A percentile compares a stretch with the other conserved stretches of the same genome.
These are phyloP conservation scores for Andrographis paniculata DNA, from an alignment of 305 asterid genomes.

Conservation along the genomic window DNA sequence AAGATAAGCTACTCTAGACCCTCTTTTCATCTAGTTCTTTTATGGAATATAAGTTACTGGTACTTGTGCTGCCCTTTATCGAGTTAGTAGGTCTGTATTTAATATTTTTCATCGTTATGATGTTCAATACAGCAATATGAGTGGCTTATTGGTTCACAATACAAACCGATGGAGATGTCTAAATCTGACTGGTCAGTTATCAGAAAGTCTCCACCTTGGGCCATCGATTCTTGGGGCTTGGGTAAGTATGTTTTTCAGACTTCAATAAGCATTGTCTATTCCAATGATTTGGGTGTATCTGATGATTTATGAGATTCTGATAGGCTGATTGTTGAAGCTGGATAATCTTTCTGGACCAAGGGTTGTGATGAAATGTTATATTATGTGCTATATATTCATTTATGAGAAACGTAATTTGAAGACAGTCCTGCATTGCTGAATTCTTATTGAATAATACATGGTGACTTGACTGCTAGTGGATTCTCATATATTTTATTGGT, in stretches of 20 bases:
- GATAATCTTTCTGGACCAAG: constrained; percentile 11
- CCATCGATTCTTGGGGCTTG: constrained; percentile 97
- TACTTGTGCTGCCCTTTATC: constrained; percentile 5
- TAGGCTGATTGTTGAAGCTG: constrained; percentile 15
- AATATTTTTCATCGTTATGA: constrained; percentile 11
- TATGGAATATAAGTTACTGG: too few species aligned
- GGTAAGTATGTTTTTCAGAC: constrained; percentile 45
- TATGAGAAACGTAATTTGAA: constrained; percentile 8
- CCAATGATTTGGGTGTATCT: neutral
- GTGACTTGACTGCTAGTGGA: too few species aligned
- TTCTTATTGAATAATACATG: too few species aligned
- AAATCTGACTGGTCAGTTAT: constrained; percentile 87
- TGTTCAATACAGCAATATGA: constrained; percentile 79
- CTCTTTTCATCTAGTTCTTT: too few species aligned
- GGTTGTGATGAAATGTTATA: constrained; percentile 2
- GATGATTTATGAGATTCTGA: constrained; percentile 15
- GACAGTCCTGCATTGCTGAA: constrained; percentile 7
- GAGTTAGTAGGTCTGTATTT: constrained; percentile 1
- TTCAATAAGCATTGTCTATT: constrained; percentile 7
- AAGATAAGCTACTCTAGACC: too few species aligned
- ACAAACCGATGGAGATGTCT: constrained; percentile 84
- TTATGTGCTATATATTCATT: constrained; percentile 6
- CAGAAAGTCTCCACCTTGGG: constrained; percentile 93
- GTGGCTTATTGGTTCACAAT: constrained; percentile 93
- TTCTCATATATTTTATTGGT: too few species aligned